Base-by-base conservation (phyloP, 441 rosid species). In the Sinapis alba region DNA sequence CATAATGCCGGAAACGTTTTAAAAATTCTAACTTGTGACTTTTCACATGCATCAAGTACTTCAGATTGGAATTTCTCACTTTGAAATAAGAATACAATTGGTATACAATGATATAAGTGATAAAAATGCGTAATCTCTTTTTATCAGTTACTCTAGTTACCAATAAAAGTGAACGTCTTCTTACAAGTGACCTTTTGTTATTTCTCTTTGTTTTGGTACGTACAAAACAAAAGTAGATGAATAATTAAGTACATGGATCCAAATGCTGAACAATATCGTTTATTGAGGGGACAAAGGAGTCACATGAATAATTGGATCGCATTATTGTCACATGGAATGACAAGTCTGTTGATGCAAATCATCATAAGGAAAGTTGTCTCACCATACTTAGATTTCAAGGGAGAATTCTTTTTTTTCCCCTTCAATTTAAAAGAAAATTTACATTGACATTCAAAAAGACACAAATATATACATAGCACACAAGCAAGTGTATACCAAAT, bases 271-370 rank as follows among this genome's bases (percentile, higher is more conserved):
- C 38, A 26, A 19, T 54, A 54, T 73, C 23, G 71, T 73, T 73
- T 73, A 54, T 32, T 36, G 57, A 26, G 59, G 24, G 59, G 65
- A 65, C 76, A 65, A 63, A 53, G 26, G 41, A 72, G 43, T 53
- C 71, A 65, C 77, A 65, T 65, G 50, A 56, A 64, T 65, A 65
- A 59, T 61, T 57, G 65, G 71, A 65, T 73, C 65, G 65, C 77
- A 73, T 73, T 65, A 73, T 65, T 65, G 71, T 73, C 77, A 73
- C 77, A 58, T 65, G 71, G 60, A 73, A 65, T 57, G 77, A 57
- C 13, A 73, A 64, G 45, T 73, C 47, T 5, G 47, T 26, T 56
- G 71, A 21, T 41, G 45, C 58, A 73, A 54, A 62, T 54, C 58
- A 62, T 54, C 58, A 38, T 19, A 56, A 64, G 45, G 23, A 73